Evolutionary conservation across 768 basidiomycete species (phyloP).

Genomic region (Suillus sp.): DNA sequence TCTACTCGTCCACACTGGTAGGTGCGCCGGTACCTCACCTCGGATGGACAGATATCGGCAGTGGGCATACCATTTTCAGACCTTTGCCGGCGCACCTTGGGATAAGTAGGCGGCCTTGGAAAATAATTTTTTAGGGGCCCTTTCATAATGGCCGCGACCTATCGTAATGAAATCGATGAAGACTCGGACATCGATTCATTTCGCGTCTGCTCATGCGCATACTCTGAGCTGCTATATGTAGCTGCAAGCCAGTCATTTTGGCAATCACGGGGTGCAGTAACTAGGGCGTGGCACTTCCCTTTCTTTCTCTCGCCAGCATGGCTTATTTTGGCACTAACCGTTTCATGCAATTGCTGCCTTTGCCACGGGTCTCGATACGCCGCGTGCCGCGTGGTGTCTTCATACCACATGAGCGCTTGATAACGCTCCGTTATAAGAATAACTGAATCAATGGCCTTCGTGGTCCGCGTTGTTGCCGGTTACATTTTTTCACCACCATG

Average conservation of each 20-base stretch:
- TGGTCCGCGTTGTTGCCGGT: neutral
- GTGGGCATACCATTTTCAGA: neutral
- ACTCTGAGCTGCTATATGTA: neutral
- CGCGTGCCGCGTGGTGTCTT: constrained; percentile 57
- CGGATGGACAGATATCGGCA: neutral
- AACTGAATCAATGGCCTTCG: too few relatives aligned
- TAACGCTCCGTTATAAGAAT: constrained; percentile 8
- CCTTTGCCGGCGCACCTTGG: neutral
- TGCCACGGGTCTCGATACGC: constrained; percentile 73
- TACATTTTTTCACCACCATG: constrained; percentile 19
- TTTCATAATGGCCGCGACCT: neutral
- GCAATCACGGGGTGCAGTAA: neutral
- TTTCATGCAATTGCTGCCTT: constrained; percentile 45
- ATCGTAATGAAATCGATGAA: neutral
- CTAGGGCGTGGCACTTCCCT: neutral
- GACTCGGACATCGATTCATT: neutral
- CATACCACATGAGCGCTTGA: constrained; percentile 8
- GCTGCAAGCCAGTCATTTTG: too few relatives aligned
- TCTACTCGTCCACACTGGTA: neutral
- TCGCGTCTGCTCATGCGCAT: neutral
- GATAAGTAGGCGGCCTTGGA: neutral
- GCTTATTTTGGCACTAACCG: neutral
- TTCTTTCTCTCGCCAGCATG: constrained; percentile 59
- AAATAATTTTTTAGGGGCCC: neutral
- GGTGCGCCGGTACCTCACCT: neutral